phyloP scores from a whole-genome alignment of 768 basidiomycete species.

The Chiua virens region DNA sequence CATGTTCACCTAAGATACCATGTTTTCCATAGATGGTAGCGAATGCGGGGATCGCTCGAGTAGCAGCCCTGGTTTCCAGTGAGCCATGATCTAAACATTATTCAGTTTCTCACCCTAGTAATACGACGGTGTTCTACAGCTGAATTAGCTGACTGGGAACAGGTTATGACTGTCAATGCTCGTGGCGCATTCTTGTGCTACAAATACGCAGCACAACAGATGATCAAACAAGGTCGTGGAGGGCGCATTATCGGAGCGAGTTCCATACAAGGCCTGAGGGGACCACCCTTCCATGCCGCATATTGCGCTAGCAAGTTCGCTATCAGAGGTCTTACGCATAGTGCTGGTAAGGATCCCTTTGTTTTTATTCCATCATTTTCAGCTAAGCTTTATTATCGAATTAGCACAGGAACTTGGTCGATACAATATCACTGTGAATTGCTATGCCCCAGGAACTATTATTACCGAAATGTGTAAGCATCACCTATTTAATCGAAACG shows the following conservation, averaged over 20 bases:
- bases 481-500: background rate
- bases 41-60: slow-evolving; percentile 17
- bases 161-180: slow-evolving; percentile 48
- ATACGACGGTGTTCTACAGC: slow-evolving; percentile 22
- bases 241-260: slow-evolving; percentile 54
- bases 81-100: background rate
- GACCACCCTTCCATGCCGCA: background rate
- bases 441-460: slow-evolving; percentile 39
- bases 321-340: slow-evolving; percentile 42
- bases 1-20: no score
- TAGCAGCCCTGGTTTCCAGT: slow-evolving; percentile 3
- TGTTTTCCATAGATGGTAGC: slow-evolving; percentile 26
- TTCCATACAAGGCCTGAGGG: slow-evolving; percentile 11
- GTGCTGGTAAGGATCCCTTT: slow-evolving; percentile 26
- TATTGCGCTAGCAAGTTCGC: slow-evolving; percentile 44
- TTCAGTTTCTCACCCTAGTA: background rate
- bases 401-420: slow-evolving; percentile 31
- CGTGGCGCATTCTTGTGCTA: slow-evolving; percentile 63
- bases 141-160: slow-evolving; percentile 40
- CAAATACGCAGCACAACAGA: slow-evolving; percentile 60
- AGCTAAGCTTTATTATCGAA: background rate
- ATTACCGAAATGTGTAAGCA: slow-evolving; percentile 32
- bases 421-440: slow-evolving; percentile 40
- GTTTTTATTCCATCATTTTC: background rate
- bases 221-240: slow-evolving; percentile 53